These are phyloP conservation scores for Pyricularia sp. DNA, from an alignment of 2,329 filamentous ascomycete genomes.

Conservation along the genomic window DNA sequence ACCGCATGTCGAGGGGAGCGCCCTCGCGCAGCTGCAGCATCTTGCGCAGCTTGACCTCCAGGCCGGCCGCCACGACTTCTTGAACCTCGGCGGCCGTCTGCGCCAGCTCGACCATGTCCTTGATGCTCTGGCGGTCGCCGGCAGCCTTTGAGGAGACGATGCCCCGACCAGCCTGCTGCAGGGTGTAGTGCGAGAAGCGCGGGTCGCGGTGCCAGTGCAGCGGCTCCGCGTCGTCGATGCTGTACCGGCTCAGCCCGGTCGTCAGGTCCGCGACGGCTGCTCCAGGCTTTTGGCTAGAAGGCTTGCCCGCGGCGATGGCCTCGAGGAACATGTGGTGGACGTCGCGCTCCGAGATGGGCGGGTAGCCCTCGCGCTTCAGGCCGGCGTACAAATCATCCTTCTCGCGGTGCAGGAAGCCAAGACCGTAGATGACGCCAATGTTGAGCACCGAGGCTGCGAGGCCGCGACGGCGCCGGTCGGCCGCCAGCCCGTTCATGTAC, in stretches of 20 bases:
- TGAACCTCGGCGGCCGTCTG: slow-evolving; percentile 13
- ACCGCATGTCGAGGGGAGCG: slow-evolving; percentile 19
- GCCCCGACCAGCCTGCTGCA: slow-evolving; percentile 15
- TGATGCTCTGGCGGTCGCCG: slow-evolving; percentile 12
- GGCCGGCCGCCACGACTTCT: slow-evolving; percentile 15
- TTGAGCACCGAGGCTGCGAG: slow-evolving; percentile 29
- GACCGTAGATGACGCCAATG: slow-evolving; percentile 35
- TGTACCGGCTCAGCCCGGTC: slow-evolving; percentile 29
- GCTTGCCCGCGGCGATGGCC: slow-evolving; percentile 32
- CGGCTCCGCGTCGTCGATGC: slow-evolving; percentile 16
- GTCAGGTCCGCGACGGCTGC: slow-evolving; percentile 24
- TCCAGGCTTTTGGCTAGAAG: slow-evolving; percentile 6
- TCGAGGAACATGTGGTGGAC: slow-evolving; percentile 43
- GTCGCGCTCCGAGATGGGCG: slow-evolving; percentile 38
- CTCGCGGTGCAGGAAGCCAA: slow-evolving; percentile 32
- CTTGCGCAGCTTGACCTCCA: slow-evolving; percentile 19
- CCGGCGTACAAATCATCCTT: slow-evolving; percentile 27
- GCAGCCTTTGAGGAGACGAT: neutral
- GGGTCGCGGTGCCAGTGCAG: slow-evolving; percentile 34
- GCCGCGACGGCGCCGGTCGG: slow-evolving; percentile 20
- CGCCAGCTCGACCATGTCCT: slow-evolving; percentile 18
- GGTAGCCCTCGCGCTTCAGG: slow-evolving; percentile 33
- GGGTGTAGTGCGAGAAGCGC: slow-evolving; percentile 29
- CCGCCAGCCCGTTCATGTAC: slow-evolving; percentile 35
- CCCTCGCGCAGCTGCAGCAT: slow-evolving; percentile 22